Base-by-base conservation (phyloP, 2,329 filamentous ascomycete genomes). In the Plenodomus lindquistii region DNA sequence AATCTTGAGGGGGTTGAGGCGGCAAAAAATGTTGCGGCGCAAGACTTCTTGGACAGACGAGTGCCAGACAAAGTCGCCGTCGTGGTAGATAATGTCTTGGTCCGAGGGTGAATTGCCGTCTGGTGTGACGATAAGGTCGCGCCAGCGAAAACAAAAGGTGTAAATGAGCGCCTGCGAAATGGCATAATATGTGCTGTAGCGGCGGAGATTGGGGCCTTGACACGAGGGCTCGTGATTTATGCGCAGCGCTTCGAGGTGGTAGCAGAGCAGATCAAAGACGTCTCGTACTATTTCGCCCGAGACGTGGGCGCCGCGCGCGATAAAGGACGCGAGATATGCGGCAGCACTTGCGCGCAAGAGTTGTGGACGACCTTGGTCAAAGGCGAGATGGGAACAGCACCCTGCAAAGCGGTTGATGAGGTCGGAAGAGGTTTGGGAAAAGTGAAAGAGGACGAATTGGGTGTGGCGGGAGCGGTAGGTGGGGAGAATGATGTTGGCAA, bases 81-180 rank as follows among this genome's bases (percentile, higher is more conserved):
- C 49, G 83, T 87, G 54, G 77, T 82, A 73, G 83, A 88, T 48
- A 83, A 81, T 52, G 74, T 78, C 50, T 29, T 83, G 77, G 44
- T 74, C 69, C 0, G 66, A 62, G 7, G 62, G 59, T 13, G 60
- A 48, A 2, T 46, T 48, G 9, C 80, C 74, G 37, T 84, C 80
- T 36, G 79, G 74, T 10, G 71, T 81, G 17, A 83, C 78, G 46
- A 90, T 87, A 39, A 99, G 79, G 65, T 97, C 93, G 52, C 91
- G 87, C 94, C 94, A 99, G 46, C 94, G 86, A 79, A 99, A 99
- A 77, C 94, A 99, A 74, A 96, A 97, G 50, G 96, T 93, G 76
- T 97, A 97, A 19, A 97, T 82, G 2, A 95, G 79, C 1, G 91
- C 91, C 72, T 97, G 92, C n/a, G 88, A 85, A 40, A 91, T 85